Base-by-base conservation (phyloP, 495 filamentous ascomycete species). In the Podospora didyma region DNA sequence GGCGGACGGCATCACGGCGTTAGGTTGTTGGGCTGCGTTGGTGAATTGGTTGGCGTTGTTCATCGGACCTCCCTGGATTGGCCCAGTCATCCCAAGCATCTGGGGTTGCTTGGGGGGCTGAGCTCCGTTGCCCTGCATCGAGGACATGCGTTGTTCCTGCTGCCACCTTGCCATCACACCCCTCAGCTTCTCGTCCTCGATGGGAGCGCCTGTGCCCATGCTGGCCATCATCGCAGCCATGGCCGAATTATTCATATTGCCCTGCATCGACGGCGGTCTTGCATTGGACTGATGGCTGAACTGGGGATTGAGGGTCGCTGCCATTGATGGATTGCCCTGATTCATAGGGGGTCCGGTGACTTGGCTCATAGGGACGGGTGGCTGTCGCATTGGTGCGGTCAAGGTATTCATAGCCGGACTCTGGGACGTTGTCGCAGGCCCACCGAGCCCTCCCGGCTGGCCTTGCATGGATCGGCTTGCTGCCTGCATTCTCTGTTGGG, bases 321-420 rank as follows among this genome's bases (percentile, higher is more conserved):
- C 65, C 45, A 62, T 57, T 22, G 66, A 62, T 42, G 71, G 69
- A 35, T 71, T 73, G 7, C 62, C 62, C 49, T 72, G 76, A 39
- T 70, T 74, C 20, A 67, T 55, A 52, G 73, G 71, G 23, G 70
- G 74, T 0, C 63, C 62, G 37, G 61, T 71, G 6, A 49, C 63
- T 28, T 73, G 75, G 37, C 63, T 66, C 71, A 76, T 75, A 39
- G 73, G 67, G 0, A 70, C 66, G 17, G 77, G 72, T 12, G 76
- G 70, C 21, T 74, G 73, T 21, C 70, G 69, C 62, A 78, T 72
- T 14, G 79, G 78, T 1, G 76, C 69, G 46, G 77, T 82, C 41
- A 80, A 51, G 1, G 75, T 78, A 44, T 68, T 69, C 77, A 82
- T 77, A 1, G 69, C 74, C 7, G 80, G 80, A 53, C 77, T 81